Evolutionary conservation across 2,329 filamentous ascomycete species (phyloP), one percentile per base, ranked within the genome.

Genomic region (Rosellinia necatrix): DNA sequence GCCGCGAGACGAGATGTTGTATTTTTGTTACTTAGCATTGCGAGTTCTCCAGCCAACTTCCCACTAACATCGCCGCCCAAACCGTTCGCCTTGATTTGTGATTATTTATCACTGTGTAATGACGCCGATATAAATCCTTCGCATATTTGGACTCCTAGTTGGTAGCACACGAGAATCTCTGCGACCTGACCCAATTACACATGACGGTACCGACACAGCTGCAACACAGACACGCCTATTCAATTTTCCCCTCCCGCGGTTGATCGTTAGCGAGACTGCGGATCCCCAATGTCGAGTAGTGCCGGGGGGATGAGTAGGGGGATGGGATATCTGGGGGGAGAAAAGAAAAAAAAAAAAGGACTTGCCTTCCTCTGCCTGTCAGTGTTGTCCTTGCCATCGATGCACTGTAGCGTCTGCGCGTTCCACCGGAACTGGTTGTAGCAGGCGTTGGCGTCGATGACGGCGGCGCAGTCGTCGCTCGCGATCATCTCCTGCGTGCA

Each of bases 391-490:
- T 56, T 68, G 1, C 72, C 73, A 6, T 71, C 71, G 30, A 75
- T 74, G 49, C 73, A 75, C 0, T 63, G 58, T 10, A 75, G 62
- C 1, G 73, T 75, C 47, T 70, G 70, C 7, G 69, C 60, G 4
- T 53, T 65, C 60, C 72, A 75, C 4, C 71, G 62, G 62, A 69
- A 74, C 59, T 74, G 65, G 62, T 75, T 75, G 62, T 75, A 75
- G 65, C 73, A 75, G 22, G 73, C 73, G 42, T 68, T 72, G 15
- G 73, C 71, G 42, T 75, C 72, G 58, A 74, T 72, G 27, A 75
- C 73, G 30, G 68, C 71, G 15, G 71, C 71, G 44, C 73, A 75
- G 24, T 75, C 72, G 41, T 74, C 70, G 9, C 68, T 72, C 2
- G 61, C 64, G 2, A 69, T 69, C 7, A 75, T 67, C 15, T 74